These are phyloP conservation scores for Candida montana DNA, from an alignment of 805 yeast species.

Conservation along the genomic window DNA sequence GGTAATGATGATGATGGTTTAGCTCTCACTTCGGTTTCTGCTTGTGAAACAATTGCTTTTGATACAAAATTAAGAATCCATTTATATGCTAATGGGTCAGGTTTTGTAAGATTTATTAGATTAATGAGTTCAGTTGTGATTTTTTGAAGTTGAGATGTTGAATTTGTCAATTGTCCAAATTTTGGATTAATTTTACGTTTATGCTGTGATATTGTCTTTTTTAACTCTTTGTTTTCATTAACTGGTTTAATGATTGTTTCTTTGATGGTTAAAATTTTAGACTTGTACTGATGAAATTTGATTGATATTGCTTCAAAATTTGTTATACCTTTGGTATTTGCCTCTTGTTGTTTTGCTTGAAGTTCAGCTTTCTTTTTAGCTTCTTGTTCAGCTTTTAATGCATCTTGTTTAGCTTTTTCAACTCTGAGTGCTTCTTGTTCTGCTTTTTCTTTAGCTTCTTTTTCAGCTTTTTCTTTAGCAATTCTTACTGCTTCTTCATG, in stretches of 20 bases:
- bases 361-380: constrained; percentile 13
- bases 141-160: constrained; percentile 49
- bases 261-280: constrained; percentile 55
- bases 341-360: constrained; percentile 10
- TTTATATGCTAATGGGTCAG: constrained; percentile 46
- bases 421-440: no score
- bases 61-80: constrained; percentile 83
- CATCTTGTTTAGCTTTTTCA: constrained; percentile 12
- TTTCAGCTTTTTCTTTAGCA: constrained; percentile 11
- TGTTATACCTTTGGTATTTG: constrained; percentile 29
- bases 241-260: constrained; percentile 51
- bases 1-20: constrained; percentile 76
- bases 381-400: constrained; percentile 22
- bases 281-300: constrained; percentile 42
- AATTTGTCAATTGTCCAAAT: constrained; percentile 85
- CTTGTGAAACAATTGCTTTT: constrained; percentile 82
- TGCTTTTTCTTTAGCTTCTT: constrained; percentile 18
- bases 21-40: constrained; percentile 86
- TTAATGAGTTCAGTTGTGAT: constrained; percentile 47
- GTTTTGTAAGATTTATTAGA: constrained; percentile 44
- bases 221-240: constrained; percentile 44
- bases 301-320: constrained; percentile 35
- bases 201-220: constrained; percentile 49
- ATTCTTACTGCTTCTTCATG: constrained; percentile 15
- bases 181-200: constrained; percentile 80